Evolutionary conservation across 2,329 filamentous ascomycete species (phyloP).

Genomic region (Pseudogymnoascus sp.): DNA sequence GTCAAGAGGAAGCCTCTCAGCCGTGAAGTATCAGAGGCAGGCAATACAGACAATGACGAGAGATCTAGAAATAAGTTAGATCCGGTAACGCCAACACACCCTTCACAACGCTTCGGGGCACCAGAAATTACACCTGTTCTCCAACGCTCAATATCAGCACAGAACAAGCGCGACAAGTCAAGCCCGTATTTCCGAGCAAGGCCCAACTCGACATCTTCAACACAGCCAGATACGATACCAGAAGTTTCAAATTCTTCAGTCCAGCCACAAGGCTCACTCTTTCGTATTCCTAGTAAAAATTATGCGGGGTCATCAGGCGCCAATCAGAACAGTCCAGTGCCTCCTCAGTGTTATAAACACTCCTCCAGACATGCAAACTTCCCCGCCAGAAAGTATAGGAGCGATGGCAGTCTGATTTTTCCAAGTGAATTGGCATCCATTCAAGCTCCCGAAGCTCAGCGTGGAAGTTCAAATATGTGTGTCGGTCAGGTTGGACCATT

Average conservation of each 20-base stretch:
- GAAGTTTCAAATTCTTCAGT: neutral
- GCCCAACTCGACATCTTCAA: neutral
- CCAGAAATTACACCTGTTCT: neutral
- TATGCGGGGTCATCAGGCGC: neutral
- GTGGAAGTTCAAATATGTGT: neutral
- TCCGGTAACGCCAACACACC: neutral
- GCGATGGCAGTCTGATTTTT: neutral
- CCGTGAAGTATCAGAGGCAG: neutral
- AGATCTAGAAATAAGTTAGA: neutral
- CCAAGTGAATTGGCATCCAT: neutral
- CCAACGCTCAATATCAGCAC: neutral
- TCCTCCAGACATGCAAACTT: neutral
- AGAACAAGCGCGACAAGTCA: conserved; percentile 4
- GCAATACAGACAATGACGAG: neutral
- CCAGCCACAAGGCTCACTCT: neutral
- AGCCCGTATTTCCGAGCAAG: conserved; percentile 1
- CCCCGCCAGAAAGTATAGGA: neutral
- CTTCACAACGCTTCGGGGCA: neutral
- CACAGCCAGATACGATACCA: neutral
- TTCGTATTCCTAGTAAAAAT: neutral
- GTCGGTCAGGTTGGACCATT: neutral
- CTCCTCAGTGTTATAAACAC: neutral
- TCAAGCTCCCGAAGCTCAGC: neutral
- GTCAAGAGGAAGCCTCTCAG: neutral
- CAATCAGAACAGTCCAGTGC: neutral